Evolutionary conservation across 768 basidiomycete species (phyloP), one percentile per base, ranked within the genome.

Genomic region (Boletales sp.): DNA sequence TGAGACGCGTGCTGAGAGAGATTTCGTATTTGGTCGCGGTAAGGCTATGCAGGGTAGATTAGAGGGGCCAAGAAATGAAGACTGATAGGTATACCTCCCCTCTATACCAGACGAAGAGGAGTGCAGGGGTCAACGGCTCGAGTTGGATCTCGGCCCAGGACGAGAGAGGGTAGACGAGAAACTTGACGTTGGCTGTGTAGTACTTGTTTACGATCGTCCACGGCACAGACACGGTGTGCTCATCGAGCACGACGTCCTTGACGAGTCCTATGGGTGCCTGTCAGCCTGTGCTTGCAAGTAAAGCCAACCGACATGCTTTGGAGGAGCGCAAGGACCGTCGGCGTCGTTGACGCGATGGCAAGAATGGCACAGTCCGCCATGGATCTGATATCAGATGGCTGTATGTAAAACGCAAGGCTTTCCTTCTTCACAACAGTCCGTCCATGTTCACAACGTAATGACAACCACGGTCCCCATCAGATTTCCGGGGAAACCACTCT

Each of bases 121-220:
- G 66, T 10, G 90, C 90, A 18, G 90, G 88, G 7, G 82, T 68
- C 17, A 30, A 32, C 25, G 54, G 42, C 34, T 68, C 67, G 15
- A 77, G 68, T 17, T 73, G 65, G 40, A 72, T 63, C 15, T 73
- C 67, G 30, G 65, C 66, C 51, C 80, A 72, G 11, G 74, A 71
- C 30, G 71, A 68, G 46, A 81, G 63, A 15, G 75, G 70, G 48
- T 76, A 75, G 11, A 75, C 70, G 32, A 80, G 70, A 61, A 92
- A 90, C 53, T 83, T 81, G 8, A 93, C 85, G 51, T 78, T 73
- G 2, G 90, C 90, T 13, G 79, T 79, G 70, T 92, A 93, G 68
- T 93, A 93, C 64, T 80, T 84, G 72, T 91, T 91, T 45, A 70
- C 68, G 53, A 91, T 86, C 37, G 79, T 86, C 88, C 87, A 91